phyloP scores from a whole-genome alignment of 2,329 filamentous ascomycete species.

The Beauveria sp. region DNA sequence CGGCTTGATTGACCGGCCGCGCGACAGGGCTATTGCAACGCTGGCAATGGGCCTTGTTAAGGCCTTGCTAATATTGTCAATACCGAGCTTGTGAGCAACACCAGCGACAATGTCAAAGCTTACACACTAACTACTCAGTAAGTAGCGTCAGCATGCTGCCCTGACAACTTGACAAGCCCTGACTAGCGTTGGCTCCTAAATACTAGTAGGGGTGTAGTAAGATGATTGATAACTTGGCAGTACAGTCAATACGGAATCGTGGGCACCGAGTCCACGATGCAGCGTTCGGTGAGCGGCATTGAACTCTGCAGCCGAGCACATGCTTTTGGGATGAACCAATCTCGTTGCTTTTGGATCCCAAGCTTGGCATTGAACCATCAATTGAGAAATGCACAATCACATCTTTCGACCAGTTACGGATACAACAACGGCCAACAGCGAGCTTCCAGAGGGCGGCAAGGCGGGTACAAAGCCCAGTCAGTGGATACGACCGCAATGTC shows the following conservation, averaged over 20 bases:
- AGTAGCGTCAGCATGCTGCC: not conserved
- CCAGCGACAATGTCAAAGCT: slow-evolving; percentile 1
- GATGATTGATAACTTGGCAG: slow-evolving; percentile 5
- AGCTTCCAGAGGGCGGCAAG: not conserved
- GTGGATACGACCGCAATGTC: not conserved
- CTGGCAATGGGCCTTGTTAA: not conserved
- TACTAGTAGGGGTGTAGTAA: slow-evolving; percentile 4
- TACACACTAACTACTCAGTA: not conserved
- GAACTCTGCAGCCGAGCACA: too few relatives aligned
- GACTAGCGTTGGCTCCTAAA: not conserved
- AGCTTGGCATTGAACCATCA: too few relatives aligned
- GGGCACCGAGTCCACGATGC: too few relatives aligned
- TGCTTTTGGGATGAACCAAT: too few relatives aligned
- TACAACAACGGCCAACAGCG: not conserved
- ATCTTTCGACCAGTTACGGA: not conserved
- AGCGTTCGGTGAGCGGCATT: too few relatives aligned
- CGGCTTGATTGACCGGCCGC: not conserved
- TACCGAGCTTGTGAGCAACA: not conserved
- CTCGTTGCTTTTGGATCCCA: too few relatives aligned
- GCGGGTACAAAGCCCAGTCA: not conserved
- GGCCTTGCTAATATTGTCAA: not conserved
- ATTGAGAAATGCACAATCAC: too few relatives aligned
- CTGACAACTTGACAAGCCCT: slow-evolving; percentile 7
- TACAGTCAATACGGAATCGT: not conserved
- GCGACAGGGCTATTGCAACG: not conserved